Base-by-base conservation (phyloP, 108 stramenopile genomes). In the Mediolabrus comicus region DNA sequence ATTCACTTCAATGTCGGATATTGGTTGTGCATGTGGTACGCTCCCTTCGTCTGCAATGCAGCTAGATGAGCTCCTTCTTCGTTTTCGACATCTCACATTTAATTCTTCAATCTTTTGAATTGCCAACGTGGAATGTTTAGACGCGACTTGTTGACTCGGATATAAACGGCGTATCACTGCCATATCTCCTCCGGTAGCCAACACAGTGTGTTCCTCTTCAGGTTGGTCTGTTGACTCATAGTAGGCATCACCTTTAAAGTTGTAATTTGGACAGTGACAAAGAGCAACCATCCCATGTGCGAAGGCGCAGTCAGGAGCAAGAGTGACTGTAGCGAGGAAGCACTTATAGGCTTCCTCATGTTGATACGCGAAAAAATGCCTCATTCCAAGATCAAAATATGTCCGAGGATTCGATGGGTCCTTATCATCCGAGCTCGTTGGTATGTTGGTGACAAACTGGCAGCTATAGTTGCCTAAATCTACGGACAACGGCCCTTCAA, bases 251-350 rank as follows among this genome's bases (percentile, higher is more conserved):
- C 92, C 92, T 68, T 90, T 93, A 54, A 93, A 93, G 53, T 93
- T 93, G 69, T 93, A 93, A 69, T 93, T 93, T 9, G 92, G 92
- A 62, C 82, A 74, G 67, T 93, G 92, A 53, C 92, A 93, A 5
- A 90, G 56, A n/a, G 92, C 82, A 7, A 90, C 55, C 43, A 90
- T 71, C 0, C 82, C 92, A 71, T 93, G 92, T 3, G 92, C 92
- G 59, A 93, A 77, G 19, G 88, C 92, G 66, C 89, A 90, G 57
- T 90, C 77, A 41, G 89, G 86, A 8, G 83, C 81, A 6, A 81
- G 69, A 12, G 75, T 54, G 17, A 90, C 33, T 38, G 84, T 87
- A 13, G 87, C 87, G 25, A 88, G 53, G 64, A 93, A 90, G 59
- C 74, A 85, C 35, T 81, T 84, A 46, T 83, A 72, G 0, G 92